Base-by-base conservation (phyloP, 441 rosid genomes). In the Pelargonium citronellum region DNA sequence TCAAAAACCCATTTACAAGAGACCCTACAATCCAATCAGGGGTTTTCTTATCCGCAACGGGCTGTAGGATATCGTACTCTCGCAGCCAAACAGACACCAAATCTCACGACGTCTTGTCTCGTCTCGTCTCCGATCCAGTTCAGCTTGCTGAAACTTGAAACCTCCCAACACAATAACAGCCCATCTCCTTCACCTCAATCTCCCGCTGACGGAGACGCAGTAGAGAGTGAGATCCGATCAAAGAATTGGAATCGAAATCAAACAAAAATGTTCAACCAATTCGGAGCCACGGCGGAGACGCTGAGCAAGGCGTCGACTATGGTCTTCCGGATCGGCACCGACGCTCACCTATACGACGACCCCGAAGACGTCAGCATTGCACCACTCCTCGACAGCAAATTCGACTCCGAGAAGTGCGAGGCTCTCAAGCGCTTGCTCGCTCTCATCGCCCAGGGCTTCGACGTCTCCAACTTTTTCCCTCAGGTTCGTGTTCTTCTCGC, bases 371-470 rank as follows among this genome's bases (percentile, higher is more conserved):
- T 90, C 60, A 90, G 77, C 81, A 89, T 94, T 69, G 91, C 85
- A 8, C 87, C 95, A 17, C 83, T 91, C 69, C 91, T 94, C 30
- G 99, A 91, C 47, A 87, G 94, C 89, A 87, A 84, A 81, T 94
- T 85, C 76, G 97, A 94, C 72, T 89, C 96, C 13, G 97, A 91
- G 88, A 94, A 87, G 70, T 90, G 92, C 78, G 94, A 91, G 77
- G 99, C 99, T 71, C 92, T 94, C 34, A 94, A 91, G 82, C 96
- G 99, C 72, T 86, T 90, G 55, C 95, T 94, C 70, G 99, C 96
- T 67, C 91, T 90, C 70, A 89, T 91, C 69, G 96, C 96, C 47
- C 97, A 90, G 74, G 99, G 99, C 41, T 87, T 84, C 67, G 99
- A 94, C 41, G 97, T 91, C 78, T 87, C 99, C 87, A 94, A 90